Conservation (phyloP, 1,284 basidiomycete genomes). For the Ceratobasidium sp. region DNA sequence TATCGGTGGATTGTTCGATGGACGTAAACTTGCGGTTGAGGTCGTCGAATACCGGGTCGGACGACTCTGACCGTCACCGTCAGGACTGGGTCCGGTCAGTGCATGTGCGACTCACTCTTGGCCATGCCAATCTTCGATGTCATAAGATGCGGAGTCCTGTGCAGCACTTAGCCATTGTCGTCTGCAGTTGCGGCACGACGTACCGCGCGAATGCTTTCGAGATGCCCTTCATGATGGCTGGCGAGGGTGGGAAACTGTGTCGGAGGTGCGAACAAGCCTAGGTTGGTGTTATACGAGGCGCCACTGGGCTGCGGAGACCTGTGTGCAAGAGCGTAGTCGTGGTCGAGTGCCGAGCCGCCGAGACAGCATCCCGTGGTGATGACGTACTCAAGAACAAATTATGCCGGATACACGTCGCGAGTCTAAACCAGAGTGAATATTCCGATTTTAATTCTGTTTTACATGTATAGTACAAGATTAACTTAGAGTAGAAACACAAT, state of each 20-base stretch:
- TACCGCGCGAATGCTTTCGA: conserved; percentile 80
- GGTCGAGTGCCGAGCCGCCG: conserved; percentile 33
- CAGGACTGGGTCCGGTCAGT: not conserved
- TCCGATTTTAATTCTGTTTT: conserved; percentile 9
- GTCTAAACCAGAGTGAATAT: conserved; percentile 2
- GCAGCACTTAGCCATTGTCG: conserved; percentile 30
- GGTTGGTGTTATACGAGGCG: not conserved
- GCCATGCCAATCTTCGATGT: conserved; percentile 86
- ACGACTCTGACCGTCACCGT: conserved; percentile 63
- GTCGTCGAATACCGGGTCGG: conserved; percentile 87
- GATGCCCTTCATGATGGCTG: conserved; percentile 73
- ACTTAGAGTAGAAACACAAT: conserved; percentile 13
- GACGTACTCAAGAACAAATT: too few species aligned
- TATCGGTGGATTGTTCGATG: conserved; percentile 84
- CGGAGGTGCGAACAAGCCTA: not conserved
- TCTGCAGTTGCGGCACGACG: conserved; percentile 41
- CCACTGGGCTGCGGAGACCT: conserved; percentile 24
- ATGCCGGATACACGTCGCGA: not conserved
- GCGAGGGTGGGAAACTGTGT: not conserved
- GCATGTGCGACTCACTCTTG: conserved; percentile 71
- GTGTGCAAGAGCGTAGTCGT: conserved; percentile 21
- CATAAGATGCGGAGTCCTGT: conserved; percentile 83
- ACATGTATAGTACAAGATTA: conserved; percentile 35
- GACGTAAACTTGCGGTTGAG: conserved; percentile 77
- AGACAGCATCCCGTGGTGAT: conserved; percentile 7